phyloP scores from a whole-genome alignment of 495 filamentous ascomycete genomes.

The Hyaloscypha bicolor region DNA sequence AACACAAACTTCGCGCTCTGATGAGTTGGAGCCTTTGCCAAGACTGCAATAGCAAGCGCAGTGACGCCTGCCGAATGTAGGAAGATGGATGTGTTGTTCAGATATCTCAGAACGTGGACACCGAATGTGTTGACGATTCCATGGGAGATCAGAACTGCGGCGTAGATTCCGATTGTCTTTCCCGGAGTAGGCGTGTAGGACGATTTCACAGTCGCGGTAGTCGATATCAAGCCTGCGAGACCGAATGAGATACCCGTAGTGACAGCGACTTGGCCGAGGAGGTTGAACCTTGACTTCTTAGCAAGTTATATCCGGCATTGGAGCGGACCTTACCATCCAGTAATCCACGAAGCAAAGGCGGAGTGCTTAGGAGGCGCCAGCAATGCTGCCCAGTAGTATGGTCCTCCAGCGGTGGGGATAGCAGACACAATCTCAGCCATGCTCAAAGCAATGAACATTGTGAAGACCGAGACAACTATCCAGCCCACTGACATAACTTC shows the following conservation, averaged over 20 bases:
- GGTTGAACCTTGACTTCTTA: slow-evolving; percentile 44
- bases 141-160: slow-evolving; percentile 59
- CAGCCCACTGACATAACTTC: slow-evolving; percentile 56
- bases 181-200: slow-evolving; percentile 50
- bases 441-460: slow-evolving; percentile 57
- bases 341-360: slow-evolving; percentile 65
- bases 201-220: slow-evolving; percentile 57
- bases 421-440: slow-evolving; percentile 71
- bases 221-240: slow-evolving; percentile 61
- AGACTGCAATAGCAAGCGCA: slow-evolving; percentile 57
- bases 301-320: not conserved
- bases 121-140: slow-evolving; percentile 62
- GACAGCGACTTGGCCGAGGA: slow-evolving; percentile 64
- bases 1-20: slow-evolving; percentile 64
- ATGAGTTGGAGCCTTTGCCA: slow-evolving; percentile 64
- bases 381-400: slow-evolving; percentile 69
- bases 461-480: slow-evolving; percentile 62
- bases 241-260: slow-evolving; percentile 71
- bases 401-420: slow-evolving; percentile 64
- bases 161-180: slow-evolving; percentile 65
- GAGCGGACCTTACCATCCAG: slow-evolving; percentile 52
- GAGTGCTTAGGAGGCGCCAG: slow-evolving; percentile 56
- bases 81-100: slow-evolving; percentile 64
- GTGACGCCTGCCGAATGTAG: slow-evolving; percentile 61
- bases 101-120: slow-evolving; percentile 54